Evolutionary conservation across 1,139 yeast genomes (phyloP).

Genomic region (Protomyces gravidus): DNA sequence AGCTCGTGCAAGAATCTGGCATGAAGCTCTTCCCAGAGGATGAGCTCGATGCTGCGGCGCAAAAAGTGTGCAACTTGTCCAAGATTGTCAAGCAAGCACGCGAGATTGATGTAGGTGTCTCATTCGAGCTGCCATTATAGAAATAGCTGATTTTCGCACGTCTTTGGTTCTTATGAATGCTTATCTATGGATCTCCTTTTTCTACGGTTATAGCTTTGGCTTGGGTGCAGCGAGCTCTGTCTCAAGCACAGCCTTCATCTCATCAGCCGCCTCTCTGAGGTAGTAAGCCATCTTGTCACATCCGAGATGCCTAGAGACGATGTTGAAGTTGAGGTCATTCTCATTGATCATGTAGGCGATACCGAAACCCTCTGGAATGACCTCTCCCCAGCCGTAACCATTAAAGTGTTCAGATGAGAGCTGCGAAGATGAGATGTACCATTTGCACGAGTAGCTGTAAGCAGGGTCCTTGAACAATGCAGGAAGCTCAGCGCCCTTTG

Average conservation of each 20-base stretch:
- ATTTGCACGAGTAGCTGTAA: constrained; percentile 66
- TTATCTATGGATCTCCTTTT: background rate
- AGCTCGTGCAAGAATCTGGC: constrained; percentile 82
- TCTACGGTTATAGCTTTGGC: constrained; percentile 11
- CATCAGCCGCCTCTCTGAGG: constrained; percentile 74
- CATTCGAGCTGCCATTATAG: constrained; percentile 49
- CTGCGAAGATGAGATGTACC: constrained; percentile 89
- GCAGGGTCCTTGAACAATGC: constrained; percentile 72
- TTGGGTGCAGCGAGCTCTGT: constrained; percentile 37
- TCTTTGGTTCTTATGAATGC: background rate
- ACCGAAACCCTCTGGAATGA: constrained; percentile 89
- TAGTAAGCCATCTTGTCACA: constrained; percentile 65
- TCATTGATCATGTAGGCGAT: constrained; percentile 88
- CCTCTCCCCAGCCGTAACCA: constrained; percentile 97
- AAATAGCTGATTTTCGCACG: background rate
- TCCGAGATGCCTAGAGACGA: constrained; percentile 70
- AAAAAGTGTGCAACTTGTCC: constrained; percentile 63
- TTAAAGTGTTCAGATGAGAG: constrained; percentile 81
- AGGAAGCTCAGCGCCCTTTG: constrained; percentile 60
- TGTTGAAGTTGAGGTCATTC: constrained; percentile 80
- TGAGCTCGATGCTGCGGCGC: constrained; percentile 96
- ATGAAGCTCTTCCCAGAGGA: constrained; percentile 86
- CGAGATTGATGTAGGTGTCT: constrained; percentile 49
- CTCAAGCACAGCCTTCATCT: constrained; percentile 62
- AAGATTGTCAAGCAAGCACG: constrained; percentile 42